These are phyloP conservation scores for Insectozyma bohioensis DNA, from an alignment of 1,139 yeast genomes.

Conservation along the genomic window DNA sequence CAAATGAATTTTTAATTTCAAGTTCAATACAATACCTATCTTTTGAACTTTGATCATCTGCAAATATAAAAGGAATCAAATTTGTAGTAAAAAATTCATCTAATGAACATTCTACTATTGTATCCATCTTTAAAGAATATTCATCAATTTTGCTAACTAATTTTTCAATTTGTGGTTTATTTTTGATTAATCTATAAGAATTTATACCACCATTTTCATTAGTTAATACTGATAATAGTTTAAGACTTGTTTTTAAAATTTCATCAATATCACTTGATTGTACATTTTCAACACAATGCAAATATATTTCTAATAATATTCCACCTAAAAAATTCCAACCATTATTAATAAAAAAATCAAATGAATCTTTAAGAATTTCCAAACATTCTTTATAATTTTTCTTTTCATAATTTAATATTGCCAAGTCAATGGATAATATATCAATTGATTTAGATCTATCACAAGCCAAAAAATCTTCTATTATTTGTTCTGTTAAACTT, in stretches of 20 bases:
- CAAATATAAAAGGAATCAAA: slow-evolving; percentile 26
- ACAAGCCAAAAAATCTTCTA: slow-evolving; percentile 47
- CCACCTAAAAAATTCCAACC: slow-evolving; percentile 80
- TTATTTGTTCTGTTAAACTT: slow-evolving; percentile 40
- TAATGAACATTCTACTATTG: slow-evolving; percentile 25
- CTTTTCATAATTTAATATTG: slow-evolving; percentile 61
- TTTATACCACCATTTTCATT: slow-evolving; percentile 28
- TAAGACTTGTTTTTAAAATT: slow-evolving; percentile 33
- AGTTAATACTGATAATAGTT: slow-evolving; percentile 26
- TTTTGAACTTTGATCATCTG: slow-evolving; percentile 18
- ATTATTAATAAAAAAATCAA: slow-evolving; percentile 60
- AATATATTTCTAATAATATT: slow-evolving; percentile 60
- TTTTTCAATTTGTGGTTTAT: slow-evolving; percentile 19
- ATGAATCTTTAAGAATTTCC: slow-evolving; percentile 63
- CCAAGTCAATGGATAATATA: slow-evolving; percentile 78
- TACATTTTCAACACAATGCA: slow-evolving; percentile 63
- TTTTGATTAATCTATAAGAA: slow-evolving; percentile 26
- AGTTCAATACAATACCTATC: slow-evolving; percentile 27
- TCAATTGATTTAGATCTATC: slow-evolving; percentile 65
- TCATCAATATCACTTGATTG: slow-evolving; percentile 18
- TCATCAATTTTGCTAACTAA: slow-evolving; percentile 23
- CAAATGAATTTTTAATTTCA: slow-evolving; percentile 25
- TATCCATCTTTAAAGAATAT: slow-evolving; percentile 19
- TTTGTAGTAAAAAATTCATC: slow-evolving; percentile 29
- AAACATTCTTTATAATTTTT: slow-evolving; percentile 62